Evolutionary conservation across 2,329 filamentous ascomycete genomes (phyloP), one percentile per base, ranked within the genome.

Genomic region (Fusarium sp.): DNA sequence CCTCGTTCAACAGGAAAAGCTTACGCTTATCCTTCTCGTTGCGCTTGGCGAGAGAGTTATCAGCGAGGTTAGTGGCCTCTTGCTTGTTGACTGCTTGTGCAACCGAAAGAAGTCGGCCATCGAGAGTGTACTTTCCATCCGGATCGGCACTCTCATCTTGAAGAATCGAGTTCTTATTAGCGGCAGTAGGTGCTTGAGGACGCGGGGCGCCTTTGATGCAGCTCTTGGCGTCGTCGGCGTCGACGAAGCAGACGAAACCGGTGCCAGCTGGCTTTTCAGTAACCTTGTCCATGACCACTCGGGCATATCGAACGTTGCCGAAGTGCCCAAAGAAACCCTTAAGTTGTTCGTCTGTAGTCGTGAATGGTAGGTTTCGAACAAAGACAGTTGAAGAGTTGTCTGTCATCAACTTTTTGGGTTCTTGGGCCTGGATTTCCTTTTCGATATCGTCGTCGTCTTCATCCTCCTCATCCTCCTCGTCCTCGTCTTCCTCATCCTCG

Each of bases 301-400:
- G 88, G 7, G 95, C 96, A 77, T 98, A 99, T 37, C 94, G 88
- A 38, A 97, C 84, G n/a, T 86, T 86, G 28, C 96, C 97, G 74
- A 99, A 98, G 74, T 91, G 85, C n/a, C 84, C 83, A 76, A 99
- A 99, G 77, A 97, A 95, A 51, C 90, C 85, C 76, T 94, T 91
- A 44, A 99, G 87, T 49, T 89, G 86, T 52, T 94, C 91, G 73
- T 99, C 94, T 18, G 91, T 92, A 42, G 89, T 90, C 3, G 91
- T 94, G 79, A 97, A 99, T 1, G 97, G 95, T 13, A 99, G 83
- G 76, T 99, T 99, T 70, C 96, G 93, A 73, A 99, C 87, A 81
- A 99, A 99, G 15, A 98, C 80, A 0, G 94, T 97, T 36, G 88
- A 88, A 3, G 88, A 88, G 73, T 93, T 92, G 77, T 92, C 73